Evolutionary conservation across 371 early-diverging fungal species (phyloP).

Genomic region (Apophysomyces sp.): DNA sequence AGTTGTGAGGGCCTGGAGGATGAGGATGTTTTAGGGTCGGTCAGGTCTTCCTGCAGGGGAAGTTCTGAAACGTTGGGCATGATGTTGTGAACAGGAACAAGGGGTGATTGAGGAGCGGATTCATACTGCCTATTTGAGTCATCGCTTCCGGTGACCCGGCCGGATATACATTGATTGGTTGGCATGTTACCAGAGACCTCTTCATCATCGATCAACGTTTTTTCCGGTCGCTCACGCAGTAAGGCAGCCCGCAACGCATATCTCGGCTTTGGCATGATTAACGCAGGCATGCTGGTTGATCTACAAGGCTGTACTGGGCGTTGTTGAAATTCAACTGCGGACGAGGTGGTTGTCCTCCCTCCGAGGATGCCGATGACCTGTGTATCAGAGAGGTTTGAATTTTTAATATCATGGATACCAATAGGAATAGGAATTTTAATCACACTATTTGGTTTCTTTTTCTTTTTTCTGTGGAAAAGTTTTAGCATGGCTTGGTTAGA

Average conservation of each 20-base stretch:
- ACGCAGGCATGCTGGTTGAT: slow-evolving; percentile 1
- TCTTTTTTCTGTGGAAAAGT: neutral
- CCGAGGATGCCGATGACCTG: neutral
- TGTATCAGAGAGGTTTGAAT: neutral
- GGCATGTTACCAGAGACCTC: neutral
- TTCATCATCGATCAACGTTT: slow-evolving; percentile 7
- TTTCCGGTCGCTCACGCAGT: slow-evolving; percentile 7
- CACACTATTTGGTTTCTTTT: neutral
- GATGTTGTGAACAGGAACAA: neutral
- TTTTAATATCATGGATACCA: neutral
- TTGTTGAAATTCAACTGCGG: neutral
- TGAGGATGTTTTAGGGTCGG: neutral
- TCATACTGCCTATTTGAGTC: slow-evolving; percentile 13
- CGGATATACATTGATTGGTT: neutral
- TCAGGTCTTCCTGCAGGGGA: neutral
- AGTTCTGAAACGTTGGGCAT: neutral
- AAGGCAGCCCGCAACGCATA: slow-evolving; percentile 12
- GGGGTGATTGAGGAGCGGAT: slow-evolving; percentile 10
- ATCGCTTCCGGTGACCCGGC: slow-evolving; percentile 5
- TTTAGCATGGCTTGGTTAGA: neutral
- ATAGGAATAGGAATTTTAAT: neutral
- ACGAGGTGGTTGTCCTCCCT: neutral
- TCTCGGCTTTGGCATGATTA: slow-evolving; percentile 20
- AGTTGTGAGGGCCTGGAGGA: neutral
- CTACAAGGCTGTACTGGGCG: neutral